Evolutionary conservation across 2,329 filamentous ascomycete species (phyloP), one percentile per base, ranked within the genome.

Genomic region (Diaporthe humulicola): DNA sequence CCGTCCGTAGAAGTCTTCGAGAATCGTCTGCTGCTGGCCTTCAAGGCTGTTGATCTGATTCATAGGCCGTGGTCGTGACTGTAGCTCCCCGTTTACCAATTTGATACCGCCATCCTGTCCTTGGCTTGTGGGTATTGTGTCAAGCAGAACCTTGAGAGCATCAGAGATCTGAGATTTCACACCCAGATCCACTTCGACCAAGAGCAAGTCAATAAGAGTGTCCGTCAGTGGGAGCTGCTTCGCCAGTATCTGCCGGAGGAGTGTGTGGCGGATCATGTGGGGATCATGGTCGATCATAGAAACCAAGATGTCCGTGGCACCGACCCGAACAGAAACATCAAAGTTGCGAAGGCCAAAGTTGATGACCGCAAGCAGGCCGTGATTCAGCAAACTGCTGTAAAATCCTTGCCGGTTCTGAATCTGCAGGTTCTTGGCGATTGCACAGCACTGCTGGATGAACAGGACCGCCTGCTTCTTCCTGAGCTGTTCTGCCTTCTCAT

Each of bases 151-250:
- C 84, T 98, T 98, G 82, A 99, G 93, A 10, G 96, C 95, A 85
- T 99, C 97, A 4, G 96, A 95, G 80, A 98, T 93, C 83, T 98
- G 97, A 38, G 95, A 95, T 84, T 98, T 98, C 77, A 98, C 95
- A 0, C 97, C 97, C 22, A 98, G 87, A 81, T 99, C 97, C 25
- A 94, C 93, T 85, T 99, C 97, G 2, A 97, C 92, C 61, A 98
- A 89, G 2, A 99, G 89, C 56, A 99, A 88, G 79, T 98, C 96
- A 74, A 98, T 98, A 54, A 99, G 86, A 0, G 95, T 97, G 81
- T 98, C 97, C 1, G 95, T 98, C 71, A 99, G 85, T 6, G 95
- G 95, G 2, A 93, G 91, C 78, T 94, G 92, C 81, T 96, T 96
- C 77, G 98, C 95, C 77, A 93, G 93, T 76, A 98, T 93, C 78